Evolutionary conservation across 495 filamentous ascomycete species (phyloP), one percentile per base, ranked within the genome.

Genomic region (Daldinia grandis): DNA sequence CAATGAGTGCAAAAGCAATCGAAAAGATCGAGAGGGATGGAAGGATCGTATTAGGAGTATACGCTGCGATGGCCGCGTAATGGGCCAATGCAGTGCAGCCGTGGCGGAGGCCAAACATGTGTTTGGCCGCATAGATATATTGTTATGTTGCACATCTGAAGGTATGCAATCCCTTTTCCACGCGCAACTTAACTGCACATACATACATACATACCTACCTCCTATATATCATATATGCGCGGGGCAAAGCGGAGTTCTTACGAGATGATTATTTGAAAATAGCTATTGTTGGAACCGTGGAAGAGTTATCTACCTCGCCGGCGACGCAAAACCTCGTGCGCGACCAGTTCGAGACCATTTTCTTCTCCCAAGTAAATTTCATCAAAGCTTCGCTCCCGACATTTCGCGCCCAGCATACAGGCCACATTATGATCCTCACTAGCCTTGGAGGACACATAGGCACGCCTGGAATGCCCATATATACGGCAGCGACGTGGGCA

Each of bases 281-380:
- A 94, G 93, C 93, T 56, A 86, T 97, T 25, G 86, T 98, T 37
- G 95, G 95, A 64, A 92, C 94, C 12, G 90, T 99, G 12, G 95
- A 99, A 78, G 95, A 99, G 78, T 85, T 98, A 25, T 88, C 88
- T 5, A 89, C 91, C 30, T 87, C 86, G n/a, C 82, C 86, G 6
- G 85, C 90, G 17, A 93, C 92, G 14, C 81, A 89, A 73, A 92
- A 91, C 54, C 83, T 97, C 3, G 91, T 96, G 14, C 89, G 91
- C 58, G 91, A 95, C 74, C 94, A 97, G 77, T 98, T 98, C 80
- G 95, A 98, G 78, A 90, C 89, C 42, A 93, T 95, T 61, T 97
- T 95, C 83, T 98, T 97, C 78, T 93, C 93, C 0, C 93, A 94
- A 35, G 88, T 98, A 69, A 98, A 98, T 78, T 91, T 97, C 76